Evolutionary conservation across 805 yeast species (phyloP).

Genomic region (Schwanniomyces sp.): DNA sequence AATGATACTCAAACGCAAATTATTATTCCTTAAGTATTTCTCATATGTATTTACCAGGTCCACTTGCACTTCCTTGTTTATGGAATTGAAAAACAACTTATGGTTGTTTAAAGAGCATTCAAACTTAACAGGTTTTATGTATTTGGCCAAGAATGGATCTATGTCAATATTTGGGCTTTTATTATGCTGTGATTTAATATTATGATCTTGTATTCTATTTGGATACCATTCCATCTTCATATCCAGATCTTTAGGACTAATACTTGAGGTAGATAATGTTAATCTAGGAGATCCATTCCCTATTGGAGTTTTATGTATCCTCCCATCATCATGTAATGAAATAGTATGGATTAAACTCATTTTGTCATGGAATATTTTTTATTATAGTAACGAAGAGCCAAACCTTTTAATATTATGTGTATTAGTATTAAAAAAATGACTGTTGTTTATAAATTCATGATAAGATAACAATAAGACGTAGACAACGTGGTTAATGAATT

Average conservation of each 20-base stretch:
- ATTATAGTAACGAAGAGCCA: not conserved
- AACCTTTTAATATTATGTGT: not conserved
- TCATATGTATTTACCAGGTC: constrained; percentile 22
- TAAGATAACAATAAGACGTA: not conserved
- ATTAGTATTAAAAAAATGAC: not conserved
- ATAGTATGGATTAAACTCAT: constrained; percentile 10
- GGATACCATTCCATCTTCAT: not conserved
- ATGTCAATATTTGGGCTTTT: not conserved
- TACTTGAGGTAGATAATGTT: not conserved
- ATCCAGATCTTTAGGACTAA: not conserved
- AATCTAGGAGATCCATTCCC: not conserved
- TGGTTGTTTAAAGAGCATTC: constrained; percentile 13
- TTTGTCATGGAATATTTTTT: not conserved
- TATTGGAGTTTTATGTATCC: constrained; percentile 2
- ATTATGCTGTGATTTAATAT: not conserved
- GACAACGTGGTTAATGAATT: not conserved
- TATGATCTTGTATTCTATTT: not conserved
- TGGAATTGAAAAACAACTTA: constrained; percentile 16
- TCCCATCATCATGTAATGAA: constrained; percentile 10
- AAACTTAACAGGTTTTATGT: constrained; percentile 15
- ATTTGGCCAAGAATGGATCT: constrained; percentile 22
- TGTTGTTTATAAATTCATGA: not conserved
- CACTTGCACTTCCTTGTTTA: constrained; percentile 16
- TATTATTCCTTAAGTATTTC: constrained; percentile 15
- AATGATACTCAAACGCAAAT: not conserved